phyloP scores from a whole-genome alignment of 176 grass and related monocot genomes.

The Musa troglodytarum region DNA sequence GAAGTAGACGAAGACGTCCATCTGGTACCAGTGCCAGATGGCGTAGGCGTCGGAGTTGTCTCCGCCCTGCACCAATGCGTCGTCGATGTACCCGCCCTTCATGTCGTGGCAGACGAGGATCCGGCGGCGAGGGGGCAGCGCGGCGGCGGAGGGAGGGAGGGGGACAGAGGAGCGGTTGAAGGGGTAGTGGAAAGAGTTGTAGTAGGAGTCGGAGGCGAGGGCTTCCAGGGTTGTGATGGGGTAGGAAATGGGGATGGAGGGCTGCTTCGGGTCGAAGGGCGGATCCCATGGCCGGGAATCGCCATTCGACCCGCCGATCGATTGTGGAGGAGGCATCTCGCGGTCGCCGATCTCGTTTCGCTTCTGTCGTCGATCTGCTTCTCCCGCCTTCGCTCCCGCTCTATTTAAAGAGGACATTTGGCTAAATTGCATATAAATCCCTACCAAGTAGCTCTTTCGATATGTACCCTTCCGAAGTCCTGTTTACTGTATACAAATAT shows the following conservation, averaged over 20 bases:
- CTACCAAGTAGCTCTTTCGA: too few relatives aligned
- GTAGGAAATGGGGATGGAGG: conserved; percentile 67
- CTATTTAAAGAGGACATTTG: too few relatives aligned
- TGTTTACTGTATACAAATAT: too few relatives aligned
- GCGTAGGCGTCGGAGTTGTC: conserved; percentile 58
- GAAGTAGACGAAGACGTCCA: conserved; percentile 97
- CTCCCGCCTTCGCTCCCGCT: too few relatives aligned
- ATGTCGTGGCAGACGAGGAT: conserved; percentile 89
- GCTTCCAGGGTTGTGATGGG: conserved; percentile 58
- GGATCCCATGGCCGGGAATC: conserved; percentile 36
- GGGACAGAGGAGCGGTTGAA: conserved; percentile 60
- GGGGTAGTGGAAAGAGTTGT: conserved; percentile 69
- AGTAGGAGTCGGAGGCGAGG: conserved; percentile 60
- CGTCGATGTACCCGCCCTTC: conserved; percentile 65
- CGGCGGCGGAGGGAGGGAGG: conserved; percentile 13
- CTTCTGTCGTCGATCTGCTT: too few relatives aligned
- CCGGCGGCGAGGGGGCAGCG: conserved; percentile 44
- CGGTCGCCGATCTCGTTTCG: too few relatives aligned
- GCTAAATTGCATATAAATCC: too few relatives aligned
- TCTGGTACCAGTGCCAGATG: conserved; percentile 83
- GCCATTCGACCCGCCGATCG: not conserved
- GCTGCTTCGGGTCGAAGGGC: conserved; percentile 58
- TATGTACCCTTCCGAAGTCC: too few relatives aligned
- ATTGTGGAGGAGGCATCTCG: not conserved
- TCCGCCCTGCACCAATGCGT: conserved; percentile 57